Evolutionary conservation across 2,329 filamentous ascomycete genomes (phyloP).

Genomic region (Sporothrix protearum): DNA sequence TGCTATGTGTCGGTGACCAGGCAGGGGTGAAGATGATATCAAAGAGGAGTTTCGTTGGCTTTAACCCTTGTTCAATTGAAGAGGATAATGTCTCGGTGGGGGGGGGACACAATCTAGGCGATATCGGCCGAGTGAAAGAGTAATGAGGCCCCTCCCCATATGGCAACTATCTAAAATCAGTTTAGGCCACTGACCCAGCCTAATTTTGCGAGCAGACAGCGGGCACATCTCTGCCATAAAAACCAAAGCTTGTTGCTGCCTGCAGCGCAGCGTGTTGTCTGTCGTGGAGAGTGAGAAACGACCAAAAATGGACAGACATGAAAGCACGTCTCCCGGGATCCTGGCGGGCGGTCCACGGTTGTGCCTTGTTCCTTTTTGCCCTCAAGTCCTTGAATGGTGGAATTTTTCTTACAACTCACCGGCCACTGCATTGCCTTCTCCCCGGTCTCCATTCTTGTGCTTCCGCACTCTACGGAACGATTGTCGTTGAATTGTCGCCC

Average conservation of each 20-base stretch:
- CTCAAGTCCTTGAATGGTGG: too few relatives aligned
- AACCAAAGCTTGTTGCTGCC: too few relatives aligned
- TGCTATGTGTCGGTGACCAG: neutral
- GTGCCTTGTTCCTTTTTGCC: neutral
- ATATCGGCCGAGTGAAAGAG: neutral
- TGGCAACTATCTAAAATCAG: too few relatives aligned
- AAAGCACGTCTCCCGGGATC: neutral
- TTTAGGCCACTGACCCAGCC: too few relatives aligned
- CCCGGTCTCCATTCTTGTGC: conserved; percentile 1
- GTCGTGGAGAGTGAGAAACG: neutral
- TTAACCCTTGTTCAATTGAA: neutral
- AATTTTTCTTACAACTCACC: neutral
- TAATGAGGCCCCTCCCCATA: too few relatives aligned
- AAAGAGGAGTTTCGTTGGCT: neutral
- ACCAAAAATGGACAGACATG: neutral
- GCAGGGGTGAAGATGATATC: neutral
- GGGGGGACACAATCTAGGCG: neutral
- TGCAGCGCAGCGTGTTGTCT: neutral
- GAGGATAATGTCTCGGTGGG: neutral
- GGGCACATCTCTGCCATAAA: too few relatives aligned
- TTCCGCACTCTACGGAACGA: neutral
- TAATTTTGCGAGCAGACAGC: too few relatives aligned
- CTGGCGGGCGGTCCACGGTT: conserved; percentile 1
- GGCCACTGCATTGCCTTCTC: neutral
- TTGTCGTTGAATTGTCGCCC: neutral